phyloP scores from a whole-genome alignment of 1,284 basidiomycete genomes.

The Apiotrichum montevideense region DNA sequence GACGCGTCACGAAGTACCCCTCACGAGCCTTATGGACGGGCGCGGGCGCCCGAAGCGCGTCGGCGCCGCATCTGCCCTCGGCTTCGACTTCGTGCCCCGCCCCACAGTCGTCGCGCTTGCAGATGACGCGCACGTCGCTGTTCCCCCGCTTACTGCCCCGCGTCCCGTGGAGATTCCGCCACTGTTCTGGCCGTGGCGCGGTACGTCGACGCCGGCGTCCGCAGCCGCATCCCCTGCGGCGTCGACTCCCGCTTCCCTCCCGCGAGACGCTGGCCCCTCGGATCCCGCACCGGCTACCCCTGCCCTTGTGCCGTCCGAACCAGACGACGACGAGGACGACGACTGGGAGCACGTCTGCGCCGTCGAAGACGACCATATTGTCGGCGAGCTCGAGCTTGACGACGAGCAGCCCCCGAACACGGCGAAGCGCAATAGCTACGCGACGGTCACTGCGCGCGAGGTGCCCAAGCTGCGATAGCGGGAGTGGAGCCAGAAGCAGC shows the following conservation, averaged over 20 bases:
- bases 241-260: neutral
- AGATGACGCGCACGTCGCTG: slow-evolving; percentile 10
- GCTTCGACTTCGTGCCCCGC: slow-evolving; percentile 40
- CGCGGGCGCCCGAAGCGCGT: slow-evolving; percentile 34
- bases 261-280: slow-evolving; percentile 8
- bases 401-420: slow-evolving; percentile 20
- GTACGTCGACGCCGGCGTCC: neutral
- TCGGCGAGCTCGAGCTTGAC: slow-evolving; percentile 37
- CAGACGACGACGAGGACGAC: slow-evolving; percentile 23
- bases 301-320: slow-evolving; percentile 11
- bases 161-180: slow-evolving; percentile 5
- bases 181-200: slow-evolving; percentile 6
- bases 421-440: slow-evolving; percentile 5
- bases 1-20: slow-evolving; percentile 7
- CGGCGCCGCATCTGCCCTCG: slow-evolving; percentile 35
- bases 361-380: slow-evolving; percentile 29
- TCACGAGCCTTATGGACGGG: slow-evolving; percentile 24
- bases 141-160: neutral
- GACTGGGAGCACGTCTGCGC: slow-evolving; percentile 37
- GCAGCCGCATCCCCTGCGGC: neutral
- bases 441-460: neutral
- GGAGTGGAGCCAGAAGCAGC: no score
- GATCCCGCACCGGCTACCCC: slow-evolving; percentile 17
- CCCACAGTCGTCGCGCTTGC: slow-evolving; percentile 29
- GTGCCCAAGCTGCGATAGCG: no score